phyloP scores from a whole-genome alignment of 208 protist species.

The Leishmania aethiopica region DNA sequence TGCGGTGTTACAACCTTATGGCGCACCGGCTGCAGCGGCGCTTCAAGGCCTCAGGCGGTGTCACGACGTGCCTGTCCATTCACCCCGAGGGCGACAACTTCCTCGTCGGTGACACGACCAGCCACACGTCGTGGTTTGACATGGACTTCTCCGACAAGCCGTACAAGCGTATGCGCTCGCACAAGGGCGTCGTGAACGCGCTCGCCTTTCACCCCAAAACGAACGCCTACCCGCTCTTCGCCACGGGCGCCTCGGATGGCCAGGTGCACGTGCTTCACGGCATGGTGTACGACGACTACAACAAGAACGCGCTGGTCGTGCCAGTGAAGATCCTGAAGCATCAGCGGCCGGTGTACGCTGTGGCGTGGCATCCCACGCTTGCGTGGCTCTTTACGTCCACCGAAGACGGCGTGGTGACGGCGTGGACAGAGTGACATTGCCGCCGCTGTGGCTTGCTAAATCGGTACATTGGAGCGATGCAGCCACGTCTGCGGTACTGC shows the following conservation, averaged over 20 bases:
- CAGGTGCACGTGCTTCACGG: conserved; percentile 95
- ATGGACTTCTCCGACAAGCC: conserved; percentile 96
- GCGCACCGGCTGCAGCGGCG: conserved; percentile 96
- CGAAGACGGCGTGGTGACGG: conserved; percentile 94
- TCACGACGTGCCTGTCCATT: conserved; percentile 95
- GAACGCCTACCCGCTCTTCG: conserved; percentile 96
- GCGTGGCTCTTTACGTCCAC: conserved; percentile 99
- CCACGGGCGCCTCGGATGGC: conserved; percentile 96
- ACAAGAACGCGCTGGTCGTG: conserved; percentile 98
- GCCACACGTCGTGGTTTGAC: conserved; percentile 98
- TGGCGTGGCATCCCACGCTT: conserved; percentile 98
- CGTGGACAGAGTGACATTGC: conserved; percentile 87
- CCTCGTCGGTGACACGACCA: conserved; percentile 91
- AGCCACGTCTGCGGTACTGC: background rate
- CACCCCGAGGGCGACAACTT: conserved; percentile 98
- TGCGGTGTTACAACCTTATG: conserved; percentile 98
- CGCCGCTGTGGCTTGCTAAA: background rate
- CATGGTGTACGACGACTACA: conserved; percentile 97
- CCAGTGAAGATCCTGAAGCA: conserved; percentile 99
- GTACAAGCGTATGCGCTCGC: conserved; percentile 97
- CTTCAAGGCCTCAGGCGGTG: conserved; percentile 87
- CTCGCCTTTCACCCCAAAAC: conserved; percentile 93
- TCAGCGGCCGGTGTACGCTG: conserved; percentile 91
- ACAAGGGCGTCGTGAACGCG: conserved; percentile 93
- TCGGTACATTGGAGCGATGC: background rate